Base-by-base conservation (phyloP, 208 protist species). In the Leishmania arabica region DNA sequence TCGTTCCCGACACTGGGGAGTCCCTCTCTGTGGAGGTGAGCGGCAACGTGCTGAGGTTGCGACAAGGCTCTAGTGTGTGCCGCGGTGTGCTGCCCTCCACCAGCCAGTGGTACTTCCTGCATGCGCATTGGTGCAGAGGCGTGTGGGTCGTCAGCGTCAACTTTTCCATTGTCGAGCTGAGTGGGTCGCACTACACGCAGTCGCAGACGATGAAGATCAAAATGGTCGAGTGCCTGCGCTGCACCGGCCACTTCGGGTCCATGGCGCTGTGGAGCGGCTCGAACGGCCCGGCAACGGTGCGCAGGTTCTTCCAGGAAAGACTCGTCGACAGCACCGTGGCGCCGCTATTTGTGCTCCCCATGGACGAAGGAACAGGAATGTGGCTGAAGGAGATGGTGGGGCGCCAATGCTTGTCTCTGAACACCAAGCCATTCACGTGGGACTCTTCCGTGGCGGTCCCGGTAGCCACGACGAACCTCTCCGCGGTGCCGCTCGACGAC, bases 311-410 rank as follows among this genome's bases (percentile, higher is more conserved):
- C 66, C 53, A 79, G 53, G 82, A 86, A 42, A 73, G 82, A 54
- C 47, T 77, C 1, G 82, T 86, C 11, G 82, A 91, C 47, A 58
- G 76, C 49, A 70, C 76, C 34, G 83, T 85, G 31, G 80, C 80
- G n/a, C 78, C 89, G 19, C 66, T 97, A 15, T 81, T 98, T 51
- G 62, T 91, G 72, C 76, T 96, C 9, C 95, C 95, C 5, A 83
- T 98, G 71, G 95, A 98, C 87, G 95, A 98, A 78, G 93, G 95
- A 11, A 90, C 88, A 58, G 95, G 95, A 1, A 71, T 89, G 53
- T 97, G 92, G 92, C 47, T 97, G 53, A 98, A 98, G 86, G 93
- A 98, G 71, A 84, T 90, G 54, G 90, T 86, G 17, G 51, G 91
- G 0, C 69, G 83, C 34, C 76, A 70, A 31, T 88, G 88, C 56